Base-by-base conservation (phyloP, 75 land plant species). In the Isoetes taiwanensis region DNA sequence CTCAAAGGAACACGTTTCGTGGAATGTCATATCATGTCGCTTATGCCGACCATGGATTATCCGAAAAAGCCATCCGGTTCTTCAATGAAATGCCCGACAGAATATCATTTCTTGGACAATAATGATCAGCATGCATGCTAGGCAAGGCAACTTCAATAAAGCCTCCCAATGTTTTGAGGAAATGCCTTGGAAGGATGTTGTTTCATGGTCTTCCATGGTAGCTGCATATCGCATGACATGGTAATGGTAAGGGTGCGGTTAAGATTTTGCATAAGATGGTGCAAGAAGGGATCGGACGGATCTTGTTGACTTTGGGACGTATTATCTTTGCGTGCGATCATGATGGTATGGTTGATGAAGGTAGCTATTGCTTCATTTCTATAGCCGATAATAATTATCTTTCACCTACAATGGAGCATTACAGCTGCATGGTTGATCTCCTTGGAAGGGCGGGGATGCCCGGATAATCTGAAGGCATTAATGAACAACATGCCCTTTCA, bases 401-500 rank as follows among this genome's bases (percentile, higher is more conserved):
- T 5, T 19, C 14, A 19, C 50, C 50, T 5, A 43, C n/a, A 5
- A 4, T 43, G 17, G 50, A 43, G 5, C 50, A 43, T 24, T 43
- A 43, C 50, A 16, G 23, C 23, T 43, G 50, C 14, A 43, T 43
- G 50, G 23, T 4, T 43, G 50, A 43, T 43, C 50, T 43, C 17
- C 50, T 43, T 43, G 50, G 50, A 19, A 17, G 50, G 6, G n/a
- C 14, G 3, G 61, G 41, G 14, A 50, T 38, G 3, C 19, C n/a
- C 56, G 0, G 48, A 56, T 3, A 56, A 64, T 3, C 43, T 50
- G n/a, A 14, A 19, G 9, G 1, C 14, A n/a, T 19, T 65, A 9
- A 65, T 65, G 3, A 4, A 40, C 16, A 32, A 42, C 20, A 56
- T 65, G 59, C 68, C 68, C 9, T 9, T 65, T 20, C 27, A 43